Base-by-base conservation (phyloP, 345 rosid species). In the Lagerstroemia speciosa region DNA sequence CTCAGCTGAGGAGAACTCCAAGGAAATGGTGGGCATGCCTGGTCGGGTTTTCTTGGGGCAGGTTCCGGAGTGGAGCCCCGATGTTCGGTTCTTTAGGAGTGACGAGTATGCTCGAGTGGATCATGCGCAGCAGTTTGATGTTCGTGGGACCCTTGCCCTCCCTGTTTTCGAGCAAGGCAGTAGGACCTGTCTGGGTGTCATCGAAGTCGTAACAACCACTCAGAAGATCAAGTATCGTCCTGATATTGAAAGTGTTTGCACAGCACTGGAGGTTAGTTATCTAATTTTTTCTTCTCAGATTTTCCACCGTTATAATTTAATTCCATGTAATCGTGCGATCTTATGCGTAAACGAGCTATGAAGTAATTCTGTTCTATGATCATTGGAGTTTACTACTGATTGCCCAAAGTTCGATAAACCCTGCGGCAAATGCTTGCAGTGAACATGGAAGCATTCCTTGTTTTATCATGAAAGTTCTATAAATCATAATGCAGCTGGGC, bases 1-100 rank as follows among this genome's bases (percentile, higher is more conserved):
- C 71, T 73, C 96, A 15, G 90, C 90, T 1, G 87, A 91, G 75
- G 85, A 87, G 76, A 80, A 86, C 67, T 82, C 90, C 66, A 78
- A 83, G 82, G 94, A 84, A 26, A 27, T 70, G 45, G 71, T 75
- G 68, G 98, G 98, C 62, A 62, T 91, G 78, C 97, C 98, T 41
- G 86, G 96, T 32, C 84, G 97, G 41, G 98, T 93, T 57, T 91
- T 84, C 84, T 71, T 91, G 78, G 83, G 81, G 69, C 85, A 87
- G 81, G 83, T 87, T 69, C 97, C 97, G 31, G 98, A 93, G 79
- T 93, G 97, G 96, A 91, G 92, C 60, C 98, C 97, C 37, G 97
- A 93, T 83, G 97, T 91, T 71, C 81, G 90, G 38, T 93, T 89
- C 78, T 91, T 89, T 69, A 84, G 73, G 79, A 87, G 89, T 17